A percentile compares a stretch with the other conserved stretches of the same genome.
phyloP scores from a whole-genome alignment of 1,284 basidiomycete species.

The Waitea zeae region DNA sequence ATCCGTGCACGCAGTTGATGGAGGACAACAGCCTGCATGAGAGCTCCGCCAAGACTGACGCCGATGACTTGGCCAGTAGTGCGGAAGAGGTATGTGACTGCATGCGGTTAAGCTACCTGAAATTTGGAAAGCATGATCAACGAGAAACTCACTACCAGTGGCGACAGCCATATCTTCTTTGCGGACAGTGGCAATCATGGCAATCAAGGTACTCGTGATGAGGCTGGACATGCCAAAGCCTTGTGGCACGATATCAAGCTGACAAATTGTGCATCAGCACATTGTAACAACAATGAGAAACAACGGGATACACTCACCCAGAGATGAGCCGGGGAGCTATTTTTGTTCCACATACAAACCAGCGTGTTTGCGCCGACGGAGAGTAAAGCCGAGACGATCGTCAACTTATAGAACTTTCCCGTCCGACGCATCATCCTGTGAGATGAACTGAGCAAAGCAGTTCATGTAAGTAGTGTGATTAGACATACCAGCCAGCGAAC shows the following conservation, averaged over 20 bases:
- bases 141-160: slow-evolving; percentile 55
- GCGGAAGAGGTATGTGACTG: slow-evolving; percentile 51
- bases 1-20: slow-evolving; percentile 22
- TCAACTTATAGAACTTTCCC: slow-evolving; percentile 36
- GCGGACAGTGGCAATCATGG: slow-evolving; percentile 68
- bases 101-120: slow-evolving; percentile 10
- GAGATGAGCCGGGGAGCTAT: slow-evolving; percentile 38
- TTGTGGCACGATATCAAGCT: slow-evolving; percentile 42
- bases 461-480: not conserved
- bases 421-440: slow-evolving; percentile 29
- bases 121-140: slow-evolving; percentile 3
- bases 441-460: slow-evolving; percentile 1
- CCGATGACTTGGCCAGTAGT: slow-evolving; percentile 42
- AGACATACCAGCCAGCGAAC: slow-evolving; percentile 61
- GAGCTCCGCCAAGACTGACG: slow-evolving; percentile 33
- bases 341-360: slow-evolving; percentile 37
- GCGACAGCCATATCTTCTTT: slow-evolving; percentile 76
- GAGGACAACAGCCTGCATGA: slow-evolving; percentile 32
- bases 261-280: too few species aligned
- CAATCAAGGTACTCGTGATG: slow-evolving; percentile 72
- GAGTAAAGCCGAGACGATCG: slow-evolving; percentile 22
- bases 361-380: slow-evolving; percentile 21
- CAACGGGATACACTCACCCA: too few species aligned
- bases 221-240: slow-evolving; percentile 73
- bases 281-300: too few species aligned